Conservation (phyloP, 805 yeast species). For the Saccharomycopsis selenospora region DNA sequence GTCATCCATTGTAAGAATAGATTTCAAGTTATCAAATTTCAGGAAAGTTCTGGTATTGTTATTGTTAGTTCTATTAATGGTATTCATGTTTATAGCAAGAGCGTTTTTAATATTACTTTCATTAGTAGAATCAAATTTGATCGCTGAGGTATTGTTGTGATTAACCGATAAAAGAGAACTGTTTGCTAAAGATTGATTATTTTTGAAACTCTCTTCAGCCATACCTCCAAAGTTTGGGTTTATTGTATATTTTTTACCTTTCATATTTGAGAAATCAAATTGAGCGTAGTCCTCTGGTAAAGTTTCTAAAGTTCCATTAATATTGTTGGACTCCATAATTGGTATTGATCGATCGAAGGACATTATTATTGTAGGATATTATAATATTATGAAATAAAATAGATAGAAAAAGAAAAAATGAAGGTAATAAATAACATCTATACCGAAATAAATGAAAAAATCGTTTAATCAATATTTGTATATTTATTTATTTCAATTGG, state of each 20-base stretch:
- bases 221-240: constrained; percentile 15
- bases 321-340: neutral
- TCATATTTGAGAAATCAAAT: constrained; percentile 13
- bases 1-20: constrained; percentile 12
- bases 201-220: neutral
- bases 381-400: no score
- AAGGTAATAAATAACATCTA: no score
- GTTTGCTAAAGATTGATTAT: neutral
- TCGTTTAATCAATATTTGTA: no score
- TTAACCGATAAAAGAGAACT: neutral
- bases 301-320: constrained; percentile 18
- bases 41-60: constrained; percentile 8
- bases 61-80: neutral
- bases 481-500: no score
- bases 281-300: constrained; percentile 20
- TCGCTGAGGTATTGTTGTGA: neutral
- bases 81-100: neutral
- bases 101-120: neutral
- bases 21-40: constrained; percentile 18
- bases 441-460: no score
- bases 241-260: constrained; percentile 12
- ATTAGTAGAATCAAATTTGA: neutral
- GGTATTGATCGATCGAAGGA: no score
- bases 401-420: no score
- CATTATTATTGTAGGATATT: no score